Conservation (phyloP, 352 stramenopile genomes). For the Globisporangium paroecandrum region DNA sequence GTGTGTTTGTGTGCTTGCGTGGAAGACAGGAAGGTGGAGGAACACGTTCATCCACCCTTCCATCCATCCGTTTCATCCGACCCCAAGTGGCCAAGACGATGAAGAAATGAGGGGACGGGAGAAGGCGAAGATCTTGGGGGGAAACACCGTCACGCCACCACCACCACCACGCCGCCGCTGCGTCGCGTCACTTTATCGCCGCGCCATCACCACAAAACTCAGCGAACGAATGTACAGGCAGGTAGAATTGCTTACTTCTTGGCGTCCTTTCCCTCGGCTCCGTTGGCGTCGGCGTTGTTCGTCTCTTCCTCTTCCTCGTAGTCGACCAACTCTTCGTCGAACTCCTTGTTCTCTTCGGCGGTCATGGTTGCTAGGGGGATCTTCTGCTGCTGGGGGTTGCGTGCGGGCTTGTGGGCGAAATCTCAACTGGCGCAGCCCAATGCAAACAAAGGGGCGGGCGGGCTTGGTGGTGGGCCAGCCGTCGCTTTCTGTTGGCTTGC, state of each 20-base stretch:
- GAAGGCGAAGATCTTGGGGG: constrained; percentile 4
- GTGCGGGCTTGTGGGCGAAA: constrained; percentile 13
- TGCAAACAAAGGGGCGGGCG: constrained; percentile 8
- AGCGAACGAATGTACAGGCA: constrained; percentile 8
- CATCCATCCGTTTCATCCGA: not conserved
- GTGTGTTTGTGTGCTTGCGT: constrained; percentile 4
- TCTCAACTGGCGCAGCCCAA: constrained; percentile 24
- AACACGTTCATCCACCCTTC: not conserved
- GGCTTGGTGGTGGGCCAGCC: not conserved
- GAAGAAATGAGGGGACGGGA: constrained; percentile 8
- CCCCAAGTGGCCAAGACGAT: constrained; percentile 6
- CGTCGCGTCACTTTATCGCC: not conserved
- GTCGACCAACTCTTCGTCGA: constrained; percentile 87
- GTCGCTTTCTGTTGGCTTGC: not conserved
- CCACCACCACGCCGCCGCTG: not conserved
- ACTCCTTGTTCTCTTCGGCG: constrained; percentile 86
- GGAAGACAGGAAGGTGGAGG: not conserved
- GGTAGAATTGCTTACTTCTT: constrained; percentile 82
- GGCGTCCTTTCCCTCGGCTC: constrained; percentile 78
- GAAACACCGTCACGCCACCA: constrained; percentile 8
- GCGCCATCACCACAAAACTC: constrained; percentile 9
- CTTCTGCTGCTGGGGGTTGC: constrained; percentile 1
- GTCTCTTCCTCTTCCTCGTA: constrained; percentile 88
- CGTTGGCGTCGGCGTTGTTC: constrained; percentile 67
- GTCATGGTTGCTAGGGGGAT: constrained; percentile 42